Evolutionary conservation across 805 yeast genomes (phyloP), one percentile per base, ranked within the genome.

Genomic region (Suhomyces tanzawaensis): DNA sequence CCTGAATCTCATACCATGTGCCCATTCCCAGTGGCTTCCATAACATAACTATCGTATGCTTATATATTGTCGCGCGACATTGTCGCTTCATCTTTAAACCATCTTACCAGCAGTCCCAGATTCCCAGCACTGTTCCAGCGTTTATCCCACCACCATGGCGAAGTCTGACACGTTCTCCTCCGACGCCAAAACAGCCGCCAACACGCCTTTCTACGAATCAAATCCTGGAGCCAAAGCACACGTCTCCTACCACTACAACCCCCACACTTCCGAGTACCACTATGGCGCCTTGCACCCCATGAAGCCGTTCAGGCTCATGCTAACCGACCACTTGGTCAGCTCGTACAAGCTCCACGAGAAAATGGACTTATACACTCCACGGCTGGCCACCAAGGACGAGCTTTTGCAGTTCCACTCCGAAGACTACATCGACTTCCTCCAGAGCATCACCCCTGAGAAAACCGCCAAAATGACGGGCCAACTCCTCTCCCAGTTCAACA

Each of bases 261-360:
- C 89, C 18, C 79, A 82, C 37, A 95, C 82, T 0, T 73, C 86
- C 1, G 76, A 78, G 47, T 90, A 82, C 61, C 96, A 90, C 54
- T 90, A 86, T 60, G 99, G 99, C 13, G 85, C 86, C 1, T 77
- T 81, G 43, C 99, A 91, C 62, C 99, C 99, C n/a, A 91, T 91
- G 99, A 91, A 91, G 60, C 99, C 99, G 12, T 87, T 90, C 60
- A 69, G 99, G 47, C 69, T 93, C 45, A 83, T 89, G 90, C 74
- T 91, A 31, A 91, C 99, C 0, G 97, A 91, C 63, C 96, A 90
- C 58, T 67, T 91, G 44, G 91, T 91, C 36, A 77, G 83, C 23
- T 81, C 84, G 11, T 91, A 93, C 62, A 87, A 87, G 41, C 66
- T 91, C 32, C 87, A 90, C 59, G 88, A 88, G 52, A 75, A 81